Conservation (phyloP, 2,329 filamentous ascomycete species). For the Macrophomina pseudophaseolina region DNA sequence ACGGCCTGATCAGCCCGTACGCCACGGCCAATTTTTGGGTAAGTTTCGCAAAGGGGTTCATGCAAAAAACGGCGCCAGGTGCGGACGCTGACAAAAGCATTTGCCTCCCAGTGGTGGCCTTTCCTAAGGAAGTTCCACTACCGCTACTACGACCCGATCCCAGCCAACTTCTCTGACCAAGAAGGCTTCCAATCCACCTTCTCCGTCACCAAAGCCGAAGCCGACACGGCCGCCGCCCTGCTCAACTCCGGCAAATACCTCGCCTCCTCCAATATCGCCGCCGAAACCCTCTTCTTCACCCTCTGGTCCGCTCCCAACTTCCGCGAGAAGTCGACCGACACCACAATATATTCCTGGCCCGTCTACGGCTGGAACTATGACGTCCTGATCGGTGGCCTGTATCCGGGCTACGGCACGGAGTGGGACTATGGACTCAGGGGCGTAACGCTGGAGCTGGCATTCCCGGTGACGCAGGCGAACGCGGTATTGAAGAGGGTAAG, state of each 20-base stretch:
- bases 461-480: conserved; percentile 57
- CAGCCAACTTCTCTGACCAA: conserved; percentile 48
- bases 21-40: conserved; percentile 58
- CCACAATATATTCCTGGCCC: conserved; percentile 53
- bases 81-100: too few species aligned
- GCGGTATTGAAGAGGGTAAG: conserved; percentile 56
- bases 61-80: too few species aligned
- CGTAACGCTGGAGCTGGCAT: conserved; percentile 58
- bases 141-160: conserved; percentile 58
- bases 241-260: conserved; percentile 56
- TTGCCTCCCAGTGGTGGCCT: conserved; percentile 51
- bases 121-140: conserved; percentile 58
- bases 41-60: background rate
- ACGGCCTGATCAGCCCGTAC: conserved; percentile 57
- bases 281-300: conserved; percentile 57
- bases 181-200: conserved; percentile 60
- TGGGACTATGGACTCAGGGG: conserved; percentile 29
- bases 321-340: conserved; percentile 56
- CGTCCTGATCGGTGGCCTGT: conserved; percentile 59
- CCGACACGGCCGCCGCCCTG: conserved; percentile 46
- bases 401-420: conserved; percentile 42
- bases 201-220: conserved; percentile 54
- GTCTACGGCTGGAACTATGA: conserved; percentile 62
- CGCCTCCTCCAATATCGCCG: conserved; percentile 55
- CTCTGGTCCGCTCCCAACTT: conserved; percentile 60